phyloP scores from a whole-genome alignment of 805 yeast genomes.

The Zygoascus ofunaensis region DNA sequence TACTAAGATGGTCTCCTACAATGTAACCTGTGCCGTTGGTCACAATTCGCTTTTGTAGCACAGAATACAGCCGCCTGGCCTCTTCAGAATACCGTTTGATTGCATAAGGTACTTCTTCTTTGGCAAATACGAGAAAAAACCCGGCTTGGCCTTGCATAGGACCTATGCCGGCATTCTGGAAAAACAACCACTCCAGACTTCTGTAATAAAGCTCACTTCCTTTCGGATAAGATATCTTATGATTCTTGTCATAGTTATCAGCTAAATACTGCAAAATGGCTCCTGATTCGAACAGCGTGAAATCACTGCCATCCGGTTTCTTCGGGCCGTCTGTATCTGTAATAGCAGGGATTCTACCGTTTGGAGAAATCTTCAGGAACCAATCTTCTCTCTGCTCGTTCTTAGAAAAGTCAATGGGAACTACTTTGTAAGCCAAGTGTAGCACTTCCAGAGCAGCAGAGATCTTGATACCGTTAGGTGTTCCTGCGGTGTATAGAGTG shows the following conservation, averaged over 20 bases:
- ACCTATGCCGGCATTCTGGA: constrained; percentile 51
- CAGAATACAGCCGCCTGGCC: constrained; percentile 45
- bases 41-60: constrained; percentile 42
- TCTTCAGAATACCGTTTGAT: constrained; percentile 44
- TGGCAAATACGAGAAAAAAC: constrained; percentile 39
- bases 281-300: constrained; percentile 47
- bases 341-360: constrained; percentile 55
- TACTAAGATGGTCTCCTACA: constrained; percentile 48
- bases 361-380: constrained; percentile 38
- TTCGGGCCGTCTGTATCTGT: constrained; percentile 19
- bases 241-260: constrained; percentile 50
- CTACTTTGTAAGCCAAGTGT: constrained; percentile 27
- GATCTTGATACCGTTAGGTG: constrained; percentile 37
- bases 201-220: constrained; percentile 24
- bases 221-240: constrained; percentile 32
- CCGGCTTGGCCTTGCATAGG: constrained; percentile 57
- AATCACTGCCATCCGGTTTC: constrained; percentile 33
- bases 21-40: constrained; percentile 41
- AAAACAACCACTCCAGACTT: constrained; percentile 34
- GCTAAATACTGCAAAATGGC: constrained; percentile 53
- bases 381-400: constrained; percentile 47
- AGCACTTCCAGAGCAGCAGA: constrained; percentile 31
- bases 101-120: constrained; percentile 46
- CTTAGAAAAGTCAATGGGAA: constrained; percentile 34
- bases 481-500: constrained; percentile 36